Evolutionary conservation across 2,329 filamentous ascomycete species (phyloP).

Genomic region (Fusarium brevicatenulatum): DNA sequence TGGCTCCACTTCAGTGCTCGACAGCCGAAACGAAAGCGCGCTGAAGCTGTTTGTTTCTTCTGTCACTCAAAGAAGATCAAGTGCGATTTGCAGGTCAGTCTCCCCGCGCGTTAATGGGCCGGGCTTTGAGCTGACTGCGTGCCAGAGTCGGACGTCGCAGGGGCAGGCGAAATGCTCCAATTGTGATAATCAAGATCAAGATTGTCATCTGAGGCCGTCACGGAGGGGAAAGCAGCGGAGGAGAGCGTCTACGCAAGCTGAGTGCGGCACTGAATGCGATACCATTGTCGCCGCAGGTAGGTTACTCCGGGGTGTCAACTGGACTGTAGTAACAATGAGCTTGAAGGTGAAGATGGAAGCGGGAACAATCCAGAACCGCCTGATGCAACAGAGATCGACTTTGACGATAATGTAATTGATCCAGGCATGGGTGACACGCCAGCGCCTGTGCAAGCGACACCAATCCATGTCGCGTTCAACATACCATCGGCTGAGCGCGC

Average conservation of each 20-base stretch:
- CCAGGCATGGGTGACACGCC: constrained; percentile 2
- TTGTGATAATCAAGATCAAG: constrained; percentile 40
- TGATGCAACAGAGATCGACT: neutral
- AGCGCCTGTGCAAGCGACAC: neutral
- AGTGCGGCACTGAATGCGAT: neutral
- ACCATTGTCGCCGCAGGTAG: neutral
- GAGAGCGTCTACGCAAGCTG: neutral
- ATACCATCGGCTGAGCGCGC: neutral
- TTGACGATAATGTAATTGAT: neutral
- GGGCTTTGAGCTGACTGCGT: neutral
- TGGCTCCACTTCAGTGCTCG: constrained; percentile 48
- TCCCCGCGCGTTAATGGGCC: neutral
- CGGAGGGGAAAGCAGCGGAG: constrained; percentile 41
- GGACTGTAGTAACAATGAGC: neutral
- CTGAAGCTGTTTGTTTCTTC: constrained; percentile 39
- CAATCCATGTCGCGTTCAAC: constrained; percentile 2
- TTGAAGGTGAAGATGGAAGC: neutral
- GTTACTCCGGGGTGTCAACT: neutral
- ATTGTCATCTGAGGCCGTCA: constrained; percentile 46
- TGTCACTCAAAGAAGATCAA: constrained; percentile 52
- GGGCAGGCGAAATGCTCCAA: constrained; percentile 45
- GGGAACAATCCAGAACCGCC: neutral
- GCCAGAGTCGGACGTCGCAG: constrained; percentile 30
- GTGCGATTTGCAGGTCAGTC: constrained; percentile 46
- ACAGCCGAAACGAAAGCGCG: constrained; percentile 49